Percentiles rank a stretch among this genome's conserved stretches.
These are phyloP conservation scores for Coelastrella sp. DNA, from an alignment of 139 green algal species.

Conservation along the genomic window DNA sequence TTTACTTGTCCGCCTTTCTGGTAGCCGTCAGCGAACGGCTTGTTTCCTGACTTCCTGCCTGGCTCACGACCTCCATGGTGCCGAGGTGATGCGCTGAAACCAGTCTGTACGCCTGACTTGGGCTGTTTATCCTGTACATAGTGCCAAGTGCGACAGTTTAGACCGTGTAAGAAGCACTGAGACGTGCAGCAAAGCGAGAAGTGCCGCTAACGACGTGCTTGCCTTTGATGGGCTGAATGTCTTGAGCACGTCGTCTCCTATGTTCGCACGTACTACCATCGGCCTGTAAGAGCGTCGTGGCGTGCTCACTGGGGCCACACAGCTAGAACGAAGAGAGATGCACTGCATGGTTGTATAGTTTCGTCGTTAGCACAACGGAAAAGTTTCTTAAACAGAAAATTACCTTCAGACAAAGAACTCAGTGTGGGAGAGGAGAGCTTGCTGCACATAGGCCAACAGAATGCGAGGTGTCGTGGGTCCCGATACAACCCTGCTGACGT, in stretches of 20 bases:
- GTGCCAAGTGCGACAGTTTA: too few species aligned
- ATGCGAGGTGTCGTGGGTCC: not conserved
- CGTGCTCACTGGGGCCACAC: not conserved
- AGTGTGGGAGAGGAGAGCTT: too few species aligned
- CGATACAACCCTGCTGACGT: not conserved
- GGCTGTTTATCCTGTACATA: not conserved
- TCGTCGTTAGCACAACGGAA: not conserved
- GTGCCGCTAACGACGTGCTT: not conserved
- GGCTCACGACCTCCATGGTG: not conserved
- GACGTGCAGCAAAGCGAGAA: not conserved
- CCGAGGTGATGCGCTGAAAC: not conserved
- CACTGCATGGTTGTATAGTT: not conserved
- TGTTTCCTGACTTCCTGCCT: not conserved
- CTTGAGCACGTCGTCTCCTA: not conserved
- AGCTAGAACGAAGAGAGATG: not conserved
- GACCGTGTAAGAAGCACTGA: too few species aligned
- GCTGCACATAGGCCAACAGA: not conserved
- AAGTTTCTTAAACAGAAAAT: too few species aligned
- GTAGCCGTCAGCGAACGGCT: not conserved
- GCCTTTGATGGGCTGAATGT: constrained; percentile 4
- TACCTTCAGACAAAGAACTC: too few species aligned
- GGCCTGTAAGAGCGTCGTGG: not conserved
- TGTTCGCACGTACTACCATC: not conserved
- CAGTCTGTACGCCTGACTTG: not conserved
- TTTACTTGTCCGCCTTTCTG: not conserved